phyloP scores from a whole-genome alignment of 2,329 filamentous ascomycete genomes.

The Metarhizium anisopliae region DNA sequence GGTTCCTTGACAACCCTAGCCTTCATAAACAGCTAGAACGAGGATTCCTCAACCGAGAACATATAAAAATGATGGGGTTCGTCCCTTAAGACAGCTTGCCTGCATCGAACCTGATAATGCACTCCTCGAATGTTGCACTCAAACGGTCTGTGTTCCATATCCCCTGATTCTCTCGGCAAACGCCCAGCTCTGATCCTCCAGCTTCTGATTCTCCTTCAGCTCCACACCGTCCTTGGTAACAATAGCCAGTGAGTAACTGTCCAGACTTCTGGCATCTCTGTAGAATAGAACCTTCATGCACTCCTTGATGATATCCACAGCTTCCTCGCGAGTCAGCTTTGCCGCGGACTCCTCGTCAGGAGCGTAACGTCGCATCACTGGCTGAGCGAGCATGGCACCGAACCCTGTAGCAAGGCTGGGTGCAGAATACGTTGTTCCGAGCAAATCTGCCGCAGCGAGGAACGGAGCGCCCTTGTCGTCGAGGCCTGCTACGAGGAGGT shows the following conservation, averaged over 20 bases:
- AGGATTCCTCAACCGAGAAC: no score
- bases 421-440: conserved; percentile 83
- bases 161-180: conserved; percentile 93
- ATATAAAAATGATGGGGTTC: not conserved
- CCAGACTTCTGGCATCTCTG: conserved; percentile 85
- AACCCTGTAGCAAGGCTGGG: conserved; percentile 91
- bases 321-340: conserved; percentile 66
- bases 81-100: not conserved
- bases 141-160: conserved; percentile 78
- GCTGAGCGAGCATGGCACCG: conserved; percentile 85
- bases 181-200: conserved; percentile 95
- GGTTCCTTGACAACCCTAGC: no score
- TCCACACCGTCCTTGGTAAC: conserved; percentile 85
- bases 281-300: conserved; percentile 99
- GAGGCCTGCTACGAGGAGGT: conserved; percentile 81
- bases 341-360: conserved; percentile 74
- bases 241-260: conserved; percentile 84
- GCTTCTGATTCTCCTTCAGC: conserved; percentile 71
- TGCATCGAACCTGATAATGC: not conserved
- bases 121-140: not conserved
- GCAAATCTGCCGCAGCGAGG: conserved; percentile 81
- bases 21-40: no score
- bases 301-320: conserved; percentile 73
- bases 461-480: conserved; percentile 75
- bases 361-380: conserved; percentile 75